Evolutionary conservation across 345 rosid genomes (phyloP).

Genomic region (Linum trigynum): DNA sequence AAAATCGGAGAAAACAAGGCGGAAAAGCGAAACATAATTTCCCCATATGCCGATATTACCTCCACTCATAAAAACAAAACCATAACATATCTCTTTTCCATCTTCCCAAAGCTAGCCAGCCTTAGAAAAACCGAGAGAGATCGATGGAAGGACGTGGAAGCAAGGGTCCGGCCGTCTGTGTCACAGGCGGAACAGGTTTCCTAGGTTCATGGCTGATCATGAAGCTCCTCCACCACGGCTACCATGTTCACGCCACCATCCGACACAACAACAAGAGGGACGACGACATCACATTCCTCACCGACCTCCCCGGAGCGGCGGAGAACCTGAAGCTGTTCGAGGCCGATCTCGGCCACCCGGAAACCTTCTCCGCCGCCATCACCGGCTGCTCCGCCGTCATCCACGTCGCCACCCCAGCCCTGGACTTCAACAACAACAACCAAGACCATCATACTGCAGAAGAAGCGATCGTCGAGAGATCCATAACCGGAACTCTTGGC

Average conservation of each 20-base stretch:
- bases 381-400: slow-evolving; percentile 49
- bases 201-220: slow-evolving; percentile 24
- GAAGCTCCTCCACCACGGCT: slow-evolving; percentile 27
- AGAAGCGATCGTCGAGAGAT: background rate
- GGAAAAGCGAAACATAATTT: too few relatives aligned
- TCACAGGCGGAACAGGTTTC: slow-evolving; percentile 26
- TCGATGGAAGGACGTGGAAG: slow-evolving; percentile 11
- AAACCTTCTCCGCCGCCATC: slow-evolving; percentile 43
- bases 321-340: slow-evolving; percentile 23
- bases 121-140: background rate
- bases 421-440: slow-evolving; percentile 22
- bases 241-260: slow-evolving; percentile 26
- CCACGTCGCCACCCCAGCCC: slow-evolving; percentile 44
- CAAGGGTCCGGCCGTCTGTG: slow-evolving; percentile 8
- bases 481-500: slow-evolving; percentile 13
- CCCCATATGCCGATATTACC: too few relatives aligned
- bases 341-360: slow-evolving; percentile 42
- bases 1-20: too few relatives aligned
- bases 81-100: too few relatives aligned
- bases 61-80: too few relatives aligned
- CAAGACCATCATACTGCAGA: background rate
- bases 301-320: slow-evolving; percentile 14
- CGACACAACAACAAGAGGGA: slow-evolving; percentile 14
- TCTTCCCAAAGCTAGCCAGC: too few relatives aligned
- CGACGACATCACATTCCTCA: slow-evolving; percentile 13